phyloP scores from a whole-genome alignment of 1,284 basidiomycete species.

The Pisolithus thermaeus region DNA sequence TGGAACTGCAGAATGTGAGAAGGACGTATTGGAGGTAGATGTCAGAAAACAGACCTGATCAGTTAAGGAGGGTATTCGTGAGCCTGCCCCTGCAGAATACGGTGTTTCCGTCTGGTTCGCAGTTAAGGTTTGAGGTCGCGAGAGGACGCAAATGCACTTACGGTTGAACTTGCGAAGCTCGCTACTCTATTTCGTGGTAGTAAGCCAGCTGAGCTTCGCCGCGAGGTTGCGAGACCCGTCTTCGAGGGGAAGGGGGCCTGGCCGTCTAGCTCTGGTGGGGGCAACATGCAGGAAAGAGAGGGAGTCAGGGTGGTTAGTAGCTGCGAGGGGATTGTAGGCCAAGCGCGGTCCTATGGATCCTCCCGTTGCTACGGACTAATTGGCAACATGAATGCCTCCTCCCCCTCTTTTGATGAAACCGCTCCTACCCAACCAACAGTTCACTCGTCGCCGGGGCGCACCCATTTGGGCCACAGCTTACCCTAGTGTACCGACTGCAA shows the following conservation, averaged over 20 bases:
- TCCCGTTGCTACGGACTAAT: not conserved
- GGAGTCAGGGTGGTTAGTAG: not conserved
- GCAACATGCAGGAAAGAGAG: not conserved
- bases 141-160: conserved; percentile 5
- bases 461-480: too few species aligned
- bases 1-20: conserved; percentile 35
- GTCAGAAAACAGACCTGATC: conserved; percentile 15
- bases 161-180: conserved; percentile 25
- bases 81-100: conserved; percentile 19
- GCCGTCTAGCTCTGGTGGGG: not conserved
- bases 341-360: not conserved
- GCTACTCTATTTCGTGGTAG: conserved; percentile 18
- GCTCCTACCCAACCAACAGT: not conserved
- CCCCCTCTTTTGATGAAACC: not conserved
- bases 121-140: not conserved
- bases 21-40: not conserved
- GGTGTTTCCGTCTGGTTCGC: conserved; percentile 23
- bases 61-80: conserved; percentile 14
- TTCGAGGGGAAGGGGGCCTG: conserved; percentile 7
- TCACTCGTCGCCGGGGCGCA: too few species aligned
- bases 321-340: not conserved
- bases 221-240: conserved; percentile 11
- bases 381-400: not conserved
- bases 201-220: conserved; percentile 3
- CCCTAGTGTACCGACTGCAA: too few species aligned